A percentile compares a stretch with the other conserved stretches of the same genome.
phyloP scores from a whole-genome alignment of 202 grass and related monocot genomes.

The Panicum hallii region DNA sequence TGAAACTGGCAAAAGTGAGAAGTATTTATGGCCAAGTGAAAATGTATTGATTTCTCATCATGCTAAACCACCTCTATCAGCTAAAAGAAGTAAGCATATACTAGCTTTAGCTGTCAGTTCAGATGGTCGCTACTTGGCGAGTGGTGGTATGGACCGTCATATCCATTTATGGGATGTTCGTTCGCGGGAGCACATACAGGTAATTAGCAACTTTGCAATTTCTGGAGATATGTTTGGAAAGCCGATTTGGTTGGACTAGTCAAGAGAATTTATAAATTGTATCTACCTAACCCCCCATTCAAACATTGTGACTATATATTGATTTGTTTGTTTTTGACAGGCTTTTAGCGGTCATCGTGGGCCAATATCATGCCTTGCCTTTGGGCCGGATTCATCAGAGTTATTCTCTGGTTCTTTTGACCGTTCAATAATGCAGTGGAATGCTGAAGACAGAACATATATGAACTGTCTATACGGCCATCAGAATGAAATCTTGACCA shows the following conservation, averaged over 20 bases:
- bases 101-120: slow-evolving; percentile 79
- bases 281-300: not conserved
- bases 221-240: slow-evolving; percentile 1
- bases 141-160: slow-evolving; percentile 80
- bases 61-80: slow-evolving; percentile 66
- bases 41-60: slow-evolving; percentile 76
- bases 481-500: slow-evolving; percentile 82
- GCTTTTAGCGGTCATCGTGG: slow-evolving; percentile 88
- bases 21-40: slow-evolving; percentile 88
- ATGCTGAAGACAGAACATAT: slow-evolving; percentile 87
- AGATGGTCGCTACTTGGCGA: slow-evolving; percentile 76
- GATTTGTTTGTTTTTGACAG: slow-evolving; percentile 49
- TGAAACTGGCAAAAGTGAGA: slow-evolving; percentile 75
- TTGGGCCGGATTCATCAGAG: slow-evolving; percentile 75
- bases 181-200: slow-evolving; percentile 76
- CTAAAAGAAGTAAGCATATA: slow-evolving; percentile 74
- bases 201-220: slow-evolving; percentile 24
- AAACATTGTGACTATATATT: not conserved
- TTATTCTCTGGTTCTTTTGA: slow-evolving; percentile 95
- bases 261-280: not conserved
- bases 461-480: slow-evolving; percentile 87
- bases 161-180: slow-evolving; percentile 92
- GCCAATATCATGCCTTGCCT: slow-evolving; percentile 75
- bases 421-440: slow-evolving; percentile 89
- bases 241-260: not conserved